Percentiles rank a stretch among this genome's conserved stretches.
Evolutionary conservation across 2,329 filamentous ascomycete species (phyloP).

Genomic region (Beauveria brongniartii): DNA sequence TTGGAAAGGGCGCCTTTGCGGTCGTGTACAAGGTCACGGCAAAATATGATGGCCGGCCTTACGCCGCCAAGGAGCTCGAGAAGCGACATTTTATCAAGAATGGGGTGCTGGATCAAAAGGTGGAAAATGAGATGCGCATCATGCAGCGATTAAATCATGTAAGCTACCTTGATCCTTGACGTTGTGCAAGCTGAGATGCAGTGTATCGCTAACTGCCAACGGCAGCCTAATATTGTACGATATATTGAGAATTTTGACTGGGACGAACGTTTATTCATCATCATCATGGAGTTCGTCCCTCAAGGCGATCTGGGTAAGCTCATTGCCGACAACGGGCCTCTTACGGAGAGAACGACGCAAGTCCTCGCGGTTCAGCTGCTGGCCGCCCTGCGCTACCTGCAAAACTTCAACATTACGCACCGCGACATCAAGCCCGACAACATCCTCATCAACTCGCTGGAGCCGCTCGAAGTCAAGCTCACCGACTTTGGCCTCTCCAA

Average conservation of each 20-base stretch:
- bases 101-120: slow-evolving; percentile 78
- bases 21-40: slow-evolving; percentile 85
- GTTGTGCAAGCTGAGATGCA: not conserved
- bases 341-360: slow-evolving; percentile 63
- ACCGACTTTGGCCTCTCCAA: slow-evolving; percentile 97
- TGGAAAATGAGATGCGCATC: slow-evolving; percentile 95
- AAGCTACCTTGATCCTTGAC: slow-evolving; percentile 28
- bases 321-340: slow-evolving; percentile 50
- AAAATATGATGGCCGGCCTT: slow-evolving; percentile 74
- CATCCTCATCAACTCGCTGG: slow-evolving; percentile 68
- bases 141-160: slow-evolving; percentile 82
- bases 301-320: slow-evolving; percentile 75
- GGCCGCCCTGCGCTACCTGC: slow-evolving; percentile 76
- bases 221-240: slow-evolving; percentile 78
- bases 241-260: slow-evolving; percentile 86
- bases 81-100: slow-evolving; percentile 92
- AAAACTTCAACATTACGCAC: slow-evolving; percentile 84
- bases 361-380: slow-evolving; percentile 69
- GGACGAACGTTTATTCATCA: slow-evolving; percentile 77
- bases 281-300: slow-evolving; percentile 90
- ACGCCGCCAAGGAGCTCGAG: slow-evolving; percentile 90
- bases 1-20: slow-evolving; percentile 93
- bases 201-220: not conserved
- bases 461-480: slow-evolving; percentile 77
- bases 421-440: slow-evolving; percentile 99